These are phyloP conservation scores for Eucalyptus marginata DNA, from an alignment of 345 rosid species.

Conservation along the genomic window DNA sequence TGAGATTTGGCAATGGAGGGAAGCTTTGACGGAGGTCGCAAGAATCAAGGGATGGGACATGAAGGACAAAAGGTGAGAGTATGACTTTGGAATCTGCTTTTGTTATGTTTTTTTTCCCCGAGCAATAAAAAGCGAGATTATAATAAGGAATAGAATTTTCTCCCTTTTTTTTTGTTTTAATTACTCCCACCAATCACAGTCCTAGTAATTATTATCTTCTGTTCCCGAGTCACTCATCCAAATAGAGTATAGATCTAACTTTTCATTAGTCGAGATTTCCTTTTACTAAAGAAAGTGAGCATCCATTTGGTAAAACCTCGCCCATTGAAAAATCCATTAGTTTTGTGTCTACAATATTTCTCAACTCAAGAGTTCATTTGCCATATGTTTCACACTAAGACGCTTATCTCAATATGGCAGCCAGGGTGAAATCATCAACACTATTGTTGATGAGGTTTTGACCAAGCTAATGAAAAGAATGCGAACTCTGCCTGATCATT, in stretches of 20 bases:
- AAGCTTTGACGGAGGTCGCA: background rate
- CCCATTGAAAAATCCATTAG: background rate
- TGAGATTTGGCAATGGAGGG: background rate
- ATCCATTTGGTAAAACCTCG: background rate
- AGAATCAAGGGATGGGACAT: background rate
- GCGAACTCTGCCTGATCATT: background rate
- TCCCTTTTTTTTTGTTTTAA: too few relatives aligned
- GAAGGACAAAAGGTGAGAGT: background rate
- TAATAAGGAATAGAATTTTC: background rate
- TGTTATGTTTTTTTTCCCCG: fast-evolving
- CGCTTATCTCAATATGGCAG: background rate
- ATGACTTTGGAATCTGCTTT: background rate
- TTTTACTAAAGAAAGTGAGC: background rate
- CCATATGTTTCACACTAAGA: background rate
- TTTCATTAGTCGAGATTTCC: background rate
- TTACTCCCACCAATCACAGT: background rate
- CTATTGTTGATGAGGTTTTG: background rate
- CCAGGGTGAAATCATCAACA: background rate
- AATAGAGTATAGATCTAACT: background rate
- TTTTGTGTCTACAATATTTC: background rate
- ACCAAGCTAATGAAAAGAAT: background rate
- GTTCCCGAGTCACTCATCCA: background rate
- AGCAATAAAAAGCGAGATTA: background rate
- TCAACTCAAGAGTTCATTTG: background rate
- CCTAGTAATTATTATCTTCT: background rate